Base-by-base conservation (phyloP, 345 rosid genomes). In the Salix viminalis region DNA sequence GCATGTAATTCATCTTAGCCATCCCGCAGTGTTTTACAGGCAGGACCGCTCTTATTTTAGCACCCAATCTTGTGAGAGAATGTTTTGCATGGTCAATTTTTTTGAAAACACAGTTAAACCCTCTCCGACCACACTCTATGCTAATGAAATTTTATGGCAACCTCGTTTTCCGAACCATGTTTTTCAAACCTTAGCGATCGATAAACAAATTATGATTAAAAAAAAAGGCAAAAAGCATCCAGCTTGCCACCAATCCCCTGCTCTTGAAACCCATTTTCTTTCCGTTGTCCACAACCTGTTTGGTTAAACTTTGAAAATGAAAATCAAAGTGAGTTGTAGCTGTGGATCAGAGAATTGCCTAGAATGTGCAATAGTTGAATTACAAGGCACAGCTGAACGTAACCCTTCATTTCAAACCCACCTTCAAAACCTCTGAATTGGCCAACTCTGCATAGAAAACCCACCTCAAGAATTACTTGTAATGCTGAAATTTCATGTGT, bases 321-420 rank as follows among this genome's bases (percentile, higher is more conserved):
- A 96, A 91, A 93, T 93, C 48, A 81, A 85, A 78, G 88, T 96
- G 71, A 92, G 90, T 85, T 95, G 99, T 69, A 80, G 86, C 26
- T 93, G 98, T 52, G 91, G 91, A 39, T 91, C 79, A 32, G 94
- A 86, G 13, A 82, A 80, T 23, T 96, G 99, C 70, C 90, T 83
- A n/a, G 96, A 93, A 65, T 96, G 99, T 98, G 90, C 88, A 42
- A 85, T 96, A n/a, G 48, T 96, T 7, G 99, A 96, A 75, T 56
- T 96, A 56, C 99, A 93, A 90, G 98, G 98, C 46, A 87, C 80
- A 11, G 85, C 93, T 21, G 96, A 96, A 80, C 85, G 77, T 15
- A 94, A 93, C 65, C 65, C 95, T 26, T 82, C 89, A 5, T 90
- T 89, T 72, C 86, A 85, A 58, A 84, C 79, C 48, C 86, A 85